Conservation (phyloP, 805 yeast genomes). For the Pichia heedii region DNA sequence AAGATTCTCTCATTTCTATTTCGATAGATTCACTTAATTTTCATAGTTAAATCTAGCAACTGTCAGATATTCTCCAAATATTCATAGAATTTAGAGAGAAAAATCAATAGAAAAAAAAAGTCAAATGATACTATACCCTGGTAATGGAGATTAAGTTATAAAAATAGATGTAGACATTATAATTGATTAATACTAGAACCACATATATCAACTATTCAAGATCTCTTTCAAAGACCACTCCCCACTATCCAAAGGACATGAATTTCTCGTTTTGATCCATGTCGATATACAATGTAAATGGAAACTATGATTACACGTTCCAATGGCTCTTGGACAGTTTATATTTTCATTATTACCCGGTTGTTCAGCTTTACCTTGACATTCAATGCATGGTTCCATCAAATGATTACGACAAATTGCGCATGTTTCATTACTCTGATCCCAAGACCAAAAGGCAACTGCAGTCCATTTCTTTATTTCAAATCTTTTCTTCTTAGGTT, state of each 20-base stretch:
- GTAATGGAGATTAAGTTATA: too few relatives aligned
- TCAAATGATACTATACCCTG: too few relatives aligned
- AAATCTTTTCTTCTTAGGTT: constrained; percentile 55
- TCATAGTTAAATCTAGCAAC: too few relatives aligned
- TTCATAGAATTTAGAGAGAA: too few relatives aligned
- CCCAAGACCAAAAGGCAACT: constrained; percentile 99
- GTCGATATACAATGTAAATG: constrained; percentile 94
- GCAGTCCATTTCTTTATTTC: constrained; percentile 98
- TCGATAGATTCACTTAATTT: too few relatives aligned
- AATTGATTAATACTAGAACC: too few relatives aligned
- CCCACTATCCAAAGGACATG: constrained; percentile 91
- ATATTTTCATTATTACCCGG: constrained; percentile 35
- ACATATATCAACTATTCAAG: constrained; percentile 12
- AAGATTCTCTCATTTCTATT: too few relatives aligned
- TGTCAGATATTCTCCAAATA: too few relatives aligned
- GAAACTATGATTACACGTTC: constrained; percentile 95
- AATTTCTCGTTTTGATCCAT: constrained; percentile 92
- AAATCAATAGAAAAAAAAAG: too few relatives aligned
- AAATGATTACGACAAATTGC: constrained; percentile 97
- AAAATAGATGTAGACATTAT: too few relatives aligned
- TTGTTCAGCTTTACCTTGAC: constrained; percentile 52
- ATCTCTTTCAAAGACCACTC: constrained; percentile 54
- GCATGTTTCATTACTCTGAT: constrained; percentile 66
- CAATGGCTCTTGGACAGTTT: constrained; percentile 90
- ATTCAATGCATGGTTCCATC: constrained; percentile 97